A percentile compares a stretch with the other conserved stretches of the same genome.
Evolutionary conservation across 805 yeast species (phyloP).

Genomic region (Myxozyma geophila): DNA sequence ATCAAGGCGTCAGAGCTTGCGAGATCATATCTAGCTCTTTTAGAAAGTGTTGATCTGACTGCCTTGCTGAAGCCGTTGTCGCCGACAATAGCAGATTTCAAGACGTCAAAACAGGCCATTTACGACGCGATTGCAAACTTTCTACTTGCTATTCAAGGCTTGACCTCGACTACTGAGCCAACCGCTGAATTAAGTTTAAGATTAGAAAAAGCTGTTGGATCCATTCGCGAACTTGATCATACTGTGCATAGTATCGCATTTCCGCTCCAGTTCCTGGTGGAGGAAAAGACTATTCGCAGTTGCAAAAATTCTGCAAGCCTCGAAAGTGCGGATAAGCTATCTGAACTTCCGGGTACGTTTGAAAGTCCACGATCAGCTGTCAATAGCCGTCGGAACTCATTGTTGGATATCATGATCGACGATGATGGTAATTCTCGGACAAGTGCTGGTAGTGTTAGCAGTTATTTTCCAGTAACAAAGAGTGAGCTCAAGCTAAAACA

Average conservation of each 20-base stretch:
- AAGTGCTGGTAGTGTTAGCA: neutral
- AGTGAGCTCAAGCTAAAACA: slow-evolving; percentile 26
- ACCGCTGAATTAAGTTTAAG: neutral
- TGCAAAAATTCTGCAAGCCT: slow-evolving; percentile 1
- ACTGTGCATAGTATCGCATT: slow-evolving; percentile 23
- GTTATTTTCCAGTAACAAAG: slow-evolving; percentile 17
- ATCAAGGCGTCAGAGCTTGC: slow-evolving; percentile 25
- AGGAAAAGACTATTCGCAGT: slow-evolving; percentile 25
- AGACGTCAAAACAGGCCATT: slow-evolving; percentile 71
- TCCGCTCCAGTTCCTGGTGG: slow-evolving; percentile 31
- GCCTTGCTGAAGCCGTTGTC: slow-evolving; percentile 28
- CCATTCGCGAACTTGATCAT: slow-evolving; percentile 20
- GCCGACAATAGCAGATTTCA: slow-evolving; percentile 55
- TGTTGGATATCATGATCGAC: slow-evolving; percentile 8
- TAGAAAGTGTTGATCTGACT: slow-evolving; percentile 43
- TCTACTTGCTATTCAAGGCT: slow-evolving; percentile 68
- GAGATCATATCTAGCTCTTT: slow-evolving; percentile 45
- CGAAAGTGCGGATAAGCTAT: neutral
- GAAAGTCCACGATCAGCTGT: slow-evolving; percentile 1
- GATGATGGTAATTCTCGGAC: neutral
- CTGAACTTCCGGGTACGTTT: neutral
- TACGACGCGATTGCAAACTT: slow-evolving; percentile 60
- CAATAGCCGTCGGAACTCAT: slow-evolving; percentile 8
- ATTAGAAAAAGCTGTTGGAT: slow-evolving; percentile 10
- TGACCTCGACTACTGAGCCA: slow-evolving; percentile 52